phyloP scores from a whole-genome alignment of 768 basidiomycete species.

The Brasilioporus rufonigricans region DNA sequence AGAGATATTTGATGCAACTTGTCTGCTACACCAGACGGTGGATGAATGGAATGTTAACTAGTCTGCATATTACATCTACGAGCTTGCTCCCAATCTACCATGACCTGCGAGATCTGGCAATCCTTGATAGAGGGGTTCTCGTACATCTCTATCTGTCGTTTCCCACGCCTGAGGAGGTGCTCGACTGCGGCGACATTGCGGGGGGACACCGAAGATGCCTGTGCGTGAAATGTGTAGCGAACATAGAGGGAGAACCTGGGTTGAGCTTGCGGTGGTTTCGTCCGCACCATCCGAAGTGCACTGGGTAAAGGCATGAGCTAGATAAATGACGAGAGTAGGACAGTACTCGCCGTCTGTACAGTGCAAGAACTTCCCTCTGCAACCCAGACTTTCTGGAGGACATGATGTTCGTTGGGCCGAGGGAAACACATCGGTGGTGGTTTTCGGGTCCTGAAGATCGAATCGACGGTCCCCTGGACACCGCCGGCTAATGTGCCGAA shows the following conservation, averaged over 20 bases:
- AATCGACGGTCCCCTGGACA: constrained; percentile 16
- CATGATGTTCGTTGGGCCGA: constrained; percentile 18
- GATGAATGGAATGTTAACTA: constrained; percentile 10
- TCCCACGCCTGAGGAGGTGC: constrained; percentile 69
- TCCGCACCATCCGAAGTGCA: constrained; percentile 70
- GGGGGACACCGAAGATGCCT: constrained; percentile 58
- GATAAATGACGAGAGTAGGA: background rate
- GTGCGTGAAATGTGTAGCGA: constrained; percentile 66
- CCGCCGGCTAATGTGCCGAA: constrained; percentile 19
- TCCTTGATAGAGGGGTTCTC: constrained; percentile 67
- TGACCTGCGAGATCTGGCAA: constrained; percentile 70
- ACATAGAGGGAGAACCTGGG: constrained; percentile 67
- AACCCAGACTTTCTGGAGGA: constrained; percentile 43
- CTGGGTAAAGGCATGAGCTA: constrained; percentile 37
- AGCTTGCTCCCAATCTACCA: constrained; percentile 60
- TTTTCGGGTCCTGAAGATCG: constrained; percentile 2
- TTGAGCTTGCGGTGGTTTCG: constrained; percentile 59
- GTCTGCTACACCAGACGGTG: background rate
- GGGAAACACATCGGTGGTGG: background rate
- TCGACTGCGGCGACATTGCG: constrained; percentile 71
- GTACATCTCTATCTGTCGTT: constrained; percentile 65
- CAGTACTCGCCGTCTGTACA: constrained; percentile 52
- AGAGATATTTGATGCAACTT: constrained; percentile 5
- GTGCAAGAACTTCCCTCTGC: constrained; percentile 49
- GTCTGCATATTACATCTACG: constrained; percentile 7